These are phyloP conservation scores for Vaccinium corymbosum DNA, from an alignment of 148 eudicot species.

Conservation along the genomic window DNA sequence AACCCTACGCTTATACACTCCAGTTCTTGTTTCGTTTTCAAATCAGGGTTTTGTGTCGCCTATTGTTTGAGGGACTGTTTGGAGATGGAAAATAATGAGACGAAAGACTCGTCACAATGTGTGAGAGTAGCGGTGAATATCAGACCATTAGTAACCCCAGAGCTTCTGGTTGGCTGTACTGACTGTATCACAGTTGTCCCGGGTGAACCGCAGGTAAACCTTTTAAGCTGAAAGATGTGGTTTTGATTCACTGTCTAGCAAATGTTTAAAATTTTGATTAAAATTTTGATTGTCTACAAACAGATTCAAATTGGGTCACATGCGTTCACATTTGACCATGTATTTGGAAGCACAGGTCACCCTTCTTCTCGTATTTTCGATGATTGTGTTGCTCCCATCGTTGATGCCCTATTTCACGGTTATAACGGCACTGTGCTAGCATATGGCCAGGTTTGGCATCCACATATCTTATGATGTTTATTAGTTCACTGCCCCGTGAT, in stretches of 20 bases:
- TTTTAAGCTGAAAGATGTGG: neutral
- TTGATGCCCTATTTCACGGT: slow-evolving; percentile 74
- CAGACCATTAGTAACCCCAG: slow-evolving; percentile 67
- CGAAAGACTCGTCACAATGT: slow-evolving; percentile 39
- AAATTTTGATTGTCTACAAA: neutral
- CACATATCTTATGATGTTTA: neutral
- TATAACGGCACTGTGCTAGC: slow-evolving; percentile 89
- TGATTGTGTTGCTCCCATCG: slow-evolving; percentile 61
- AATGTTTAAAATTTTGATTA: neutral
- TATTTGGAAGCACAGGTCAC: slow-evolving; percentile 59
- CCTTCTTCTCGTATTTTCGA: slow-evolving; percentile 56
- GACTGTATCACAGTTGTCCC: slow-evolving; percentile 60
- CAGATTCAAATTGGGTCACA: slow-evolving; percentile 91
- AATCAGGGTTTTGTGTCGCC: slow-evolving; percentile 10
- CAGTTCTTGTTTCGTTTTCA: neutral
- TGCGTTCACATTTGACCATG: slow-evolving; percentile 66
- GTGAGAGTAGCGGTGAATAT: slow-evolving; percentile 79
- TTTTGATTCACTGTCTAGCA: neutral
- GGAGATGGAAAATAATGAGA: slow-evolving; percentile 41
- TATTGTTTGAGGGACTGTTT: neutral
- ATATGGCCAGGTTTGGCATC: slow-evolving; percentile 65
- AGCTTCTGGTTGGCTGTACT: slow-evolving; percentile 65
- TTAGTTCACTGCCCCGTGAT: neutral
- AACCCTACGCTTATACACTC: neutral
- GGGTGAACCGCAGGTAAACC: slow-evolving; percentile 64